Base-by-base conservation (phyloP, 179 eudicot species). In the Drosera spatulata region DNA sequence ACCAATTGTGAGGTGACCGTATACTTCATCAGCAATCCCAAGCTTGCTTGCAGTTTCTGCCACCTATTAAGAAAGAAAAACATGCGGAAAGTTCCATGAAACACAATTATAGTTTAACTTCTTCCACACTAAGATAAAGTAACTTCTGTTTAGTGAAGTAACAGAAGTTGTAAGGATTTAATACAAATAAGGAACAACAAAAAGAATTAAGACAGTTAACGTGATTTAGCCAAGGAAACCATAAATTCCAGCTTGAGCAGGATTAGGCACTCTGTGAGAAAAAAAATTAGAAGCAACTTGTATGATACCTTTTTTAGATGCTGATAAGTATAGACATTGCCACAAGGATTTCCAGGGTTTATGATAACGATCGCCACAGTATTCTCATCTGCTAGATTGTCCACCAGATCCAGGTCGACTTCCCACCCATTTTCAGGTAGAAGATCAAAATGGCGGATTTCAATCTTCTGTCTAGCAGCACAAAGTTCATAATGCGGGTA, bases 31-130 rank as follows among this genome's bases (percentile, higher is more conserved):
- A 2, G 82, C 13, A 38, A 84, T 77, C 56, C 87, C 82, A 39
- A 84, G 77, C 70, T 77, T 79, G 46, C 69, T 77, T n/a, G 90
- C 87, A 3, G 85, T 84, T 67, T 89, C 85, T 22, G 95, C 87
- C 40, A 89, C 64, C 96, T 88, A 61, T 40, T 50, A 43, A 46
- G 14, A 9, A 11, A 41, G 3, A 58, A 41, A 58, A 40, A 5
- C n/a, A 12, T 15, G n/a, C n/a, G n/a, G n/a, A n/a, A n/a, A n/a
- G n/a, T n/a, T n/a, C n/a, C n/a, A n/a, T n/a, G 33, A 22, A 22
- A 1, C 1, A 1, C 33, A 22, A 22, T 22, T 0, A 1, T 22
- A 22, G 33, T 22, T 22, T 22, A 22, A 22, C 33, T 22, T 1
- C 33, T 22, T 22, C 33, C 33, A 22, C 0, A 22, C 33, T 22